Evolutionary conservation across 2,329 filamentous ascomycete genomes (phyloP).

Genomic region (Pseudogymnoascus sp.): DNA sequence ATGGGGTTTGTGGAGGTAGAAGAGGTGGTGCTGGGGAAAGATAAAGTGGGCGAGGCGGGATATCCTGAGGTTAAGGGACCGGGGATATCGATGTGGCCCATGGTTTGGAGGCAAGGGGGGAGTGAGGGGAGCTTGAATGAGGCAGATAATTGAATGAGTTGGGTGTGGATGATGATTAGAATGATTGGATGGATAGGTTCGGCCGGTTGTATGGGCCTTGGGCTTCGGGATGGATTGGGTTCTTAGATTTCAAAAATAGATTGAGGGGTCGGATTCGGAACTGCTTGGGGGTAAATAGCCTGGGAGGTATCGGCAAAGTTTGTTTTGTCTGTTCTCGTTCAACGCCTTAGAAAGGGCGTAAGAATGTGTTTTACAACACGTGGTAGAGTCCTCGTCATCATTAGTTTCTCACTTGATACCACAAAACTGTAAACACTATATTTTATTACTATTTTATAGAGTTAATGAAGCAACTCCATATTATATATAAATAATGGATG

Average conservation of each 20-base stretch:
- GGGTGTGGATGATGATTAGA: neutral
- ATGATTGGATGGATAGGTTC: neutral
- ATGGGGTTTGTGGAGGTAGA: constrained; percentile 19
- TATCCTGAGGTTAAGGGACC: constrained; percentile 11
- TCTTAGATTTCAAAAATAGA: neutral
- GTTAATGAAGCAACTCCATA: neutral
- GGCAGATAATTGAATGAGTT: neutral
- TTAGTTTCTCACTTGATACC: neutral
- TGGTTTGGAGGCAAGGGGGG: constrained; percentile 18
- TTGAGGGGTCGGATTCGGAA: neutral
- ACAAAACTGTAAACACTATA: neutral
- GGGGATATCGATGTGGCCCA: constrained; percentile 18
- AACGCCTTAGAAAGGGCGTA: neutral
- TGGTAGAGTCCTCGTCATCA: neutral
- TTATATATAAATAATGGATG: no score
- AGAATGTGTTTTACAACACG: neutral
- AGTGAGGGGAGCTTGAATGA: neutral
- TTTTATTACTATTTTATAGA: neutral
- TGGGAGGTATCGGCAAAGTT: neutral
- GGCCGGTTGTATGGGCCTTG: neutral
- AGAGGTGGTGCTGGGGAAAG: constrained; percentile 17
- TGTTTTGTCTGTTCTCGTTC: neutral
- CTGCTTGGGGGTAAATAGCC: neutral
- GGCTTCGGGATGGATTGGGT: neutral
- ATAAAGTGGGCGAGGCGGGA: constrained; percentile 15